Evolutionary conservation across 139 green algal genomes (phyloP), one percentile per base, ranked within the genome.

Genomic region (Picocystis salinarum): DNA sequence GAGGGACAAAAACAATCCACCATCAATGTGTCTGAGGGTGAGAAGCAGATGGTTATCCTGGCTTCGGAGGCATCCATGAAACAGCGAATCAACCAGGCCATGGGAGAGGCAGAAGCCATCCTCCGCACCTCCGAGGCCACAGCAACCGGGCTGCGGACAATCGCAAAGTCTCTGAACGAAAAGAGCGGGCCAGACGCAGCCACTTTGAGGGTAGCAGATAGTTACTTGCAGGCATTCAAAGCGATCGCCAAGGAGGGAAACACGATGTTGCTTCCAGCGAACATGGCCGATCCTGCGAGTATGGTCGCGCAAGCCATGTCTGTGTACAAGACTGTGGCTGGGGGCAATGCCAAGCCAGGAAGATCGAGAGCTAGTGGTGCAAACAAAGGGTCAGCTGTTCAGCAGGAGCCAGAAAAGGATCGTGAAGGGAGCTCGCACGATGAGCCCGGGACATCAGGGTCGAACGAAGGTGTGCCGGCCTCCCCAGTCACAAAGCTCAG

Each of bases 21-120:
- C 46, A 94, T 97, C 61, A 97, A 97, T 52, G 66, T 84, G 28
- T 82, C 86, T 5, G 82, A 95, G 59, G 87, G 65, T 4, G 40
- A 79, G 42, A 95, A 95, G 60, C 52, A 69, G 46, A 24, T 33
- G 29, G 48, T 52, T 28, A 91, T 95, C 34, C 58, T 94, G 18
- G 52, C 59, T 2, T 94, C 86, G 0, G 80, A 93, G 61, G 87
- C 70, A 0, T 50, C 67, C 2, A 62, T 62, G 31, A 39, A 75
- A 56, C 70, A 90, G 28, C 45, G 70, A n/a, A 82, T 92, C 50
- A 94, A 94, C 64, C 54, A 70, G 5, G 85, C 85, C 0, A 45
- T 52, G 28, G 85, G 76, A 58, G 63, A 79, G 50, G 74, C 69
- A 28, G 55, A 71, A 22, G 62, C 67, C 23, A 92, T 88, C 45